Evolutionary conservation across 2,329 filamentous ascomycete genomes (phyloP).

Genomic region (Ceratocystis albifundus): DNA sequence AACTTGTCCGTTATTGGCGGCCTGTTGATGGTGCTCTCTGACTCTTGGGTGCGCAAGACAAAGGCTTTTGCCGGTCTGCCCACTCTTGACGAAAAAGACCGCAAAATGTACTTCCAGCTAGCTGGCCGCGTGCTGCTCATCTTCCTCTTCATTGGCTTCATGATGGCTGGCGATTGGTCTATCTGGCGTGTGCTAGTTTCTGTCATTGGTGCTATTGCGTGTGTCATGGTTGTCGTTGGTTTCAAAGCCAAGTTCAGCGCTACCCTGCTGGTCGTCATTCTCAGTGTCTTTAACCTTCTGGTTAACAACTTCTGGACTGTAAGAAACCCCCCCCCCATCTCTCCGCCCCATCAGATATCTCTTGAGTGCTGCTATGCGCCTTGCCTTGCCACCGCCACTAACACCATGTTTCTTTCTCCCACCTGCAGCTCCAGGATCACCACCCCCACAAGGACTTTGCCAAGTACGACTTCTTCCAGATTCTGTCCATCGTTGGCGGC

Average conservation of each 20-base stretch:
- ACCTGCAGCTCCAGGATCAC: conserved; percentile 74
- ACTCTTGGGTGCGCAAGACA: conserved; percentile 95
- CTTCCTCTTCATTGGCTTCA: conserved; percentile 93
- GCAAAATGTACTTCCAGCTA: conserved; percentile 99
- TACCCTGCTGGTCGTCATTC: conserved; percentile 82
- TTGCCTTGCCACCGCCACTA: too few species aligned
- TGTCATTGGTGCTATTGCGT: conserved; percentile 74
- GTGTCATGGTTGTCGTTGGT: conserved; percentile 95
- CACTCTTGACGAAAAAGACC: conserved; percentile 93
- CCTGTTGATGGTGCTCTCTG: conserved; percentile 92
- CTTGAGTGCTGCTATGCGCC: too few species aligned
- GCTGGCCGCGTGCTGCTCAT: conserved; percentile 90
- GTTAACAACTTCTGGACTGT: conserved; percentile 99
- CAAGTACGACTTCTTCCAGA: conserved; percentile 99
- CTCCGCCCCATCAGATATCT: neutral
- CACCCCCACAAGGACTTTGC: conserved; percentile 99
- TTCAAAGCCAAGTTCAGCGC: conserved; percentile 99
- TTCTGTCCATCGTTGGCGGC: conserved; percentile 93
- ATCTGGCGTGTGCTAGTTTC: conserved; percentile 79
- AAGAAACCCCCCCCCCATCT: conserved; percentile 36
- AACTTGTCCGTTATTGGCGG: conserved; percentile 96
- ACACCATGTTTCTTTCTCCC: conserved; percentile 19
- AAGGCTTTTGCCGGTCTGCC: conserved; percentile 93
- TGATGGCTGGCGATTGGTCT: conserved; percentile 89
- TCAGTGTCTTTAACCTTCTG: conserved; percentile 91